Base-by-base conservation (phyloP, 148 eudicot species). In the Silene latifolia region DNA sequence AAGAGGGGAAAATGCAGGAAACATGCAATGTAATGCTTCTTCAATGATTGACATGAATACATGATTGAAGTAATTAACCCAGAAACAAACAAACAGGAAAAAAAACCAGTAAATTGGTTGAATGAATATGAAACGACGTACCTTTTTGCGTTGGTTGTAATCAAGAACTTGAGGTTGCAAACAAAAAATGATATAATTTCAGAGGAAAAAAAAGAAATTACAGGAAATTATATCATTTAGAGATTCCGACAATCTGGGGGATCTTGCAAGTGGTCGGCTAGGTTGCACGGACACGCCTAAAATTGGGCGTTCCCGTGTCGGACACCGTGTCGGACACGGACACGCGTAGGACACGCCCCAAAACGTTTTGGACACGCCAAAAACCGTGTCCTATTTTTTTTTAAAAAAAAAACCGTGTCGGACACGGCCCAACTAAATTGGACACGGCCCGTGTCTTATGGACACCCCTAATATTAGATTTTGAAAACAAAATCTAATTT, bases 221-320 rank as follows among this genome's bases (percentile, higher is more conserved):
- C 13, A 35, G 7, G 3, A 39, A 39, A 27, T n/a, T n/a, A n/a
- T 35, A 5, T 35, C 4, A 2, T 39, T 0, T 5, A 7, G 44
- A 39, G 44, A 29, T 74, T 15, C 69, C 63, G 58, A 74, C 61
- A 61, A 79, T n/a, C 44, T 69, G 56, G 75, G 75, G 82, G 67
- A 74, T 69, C 75, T 54, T 70, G 59, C 53, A 63, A 29, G 32
- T 74, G 78, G 82, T 68, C 78, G 78, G n/a, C n/a, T n/a, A n/a
- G n/a, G n/a, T n/a, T n/a, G n/a, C n/a, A n/a, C n/a, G n/a, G n/a
- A n/a, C n/a, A n/a, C n/a, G n/a, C n/a, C n/a, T n/a, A n/a, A n/a
- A n/a, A n/a, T n/a, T n/a, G n/a, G n/a, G n/a, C n/a, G n/a, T n/a
- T n/a, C n/a, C n/a, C n/a, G n/a, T n/a, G n/a, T n/a, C n/a, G n/a